Evolutionary conservation across 192 early-diverging fungal species (phyloP).

Genomic region (Hyaloraphidium curvatum): DNA sequence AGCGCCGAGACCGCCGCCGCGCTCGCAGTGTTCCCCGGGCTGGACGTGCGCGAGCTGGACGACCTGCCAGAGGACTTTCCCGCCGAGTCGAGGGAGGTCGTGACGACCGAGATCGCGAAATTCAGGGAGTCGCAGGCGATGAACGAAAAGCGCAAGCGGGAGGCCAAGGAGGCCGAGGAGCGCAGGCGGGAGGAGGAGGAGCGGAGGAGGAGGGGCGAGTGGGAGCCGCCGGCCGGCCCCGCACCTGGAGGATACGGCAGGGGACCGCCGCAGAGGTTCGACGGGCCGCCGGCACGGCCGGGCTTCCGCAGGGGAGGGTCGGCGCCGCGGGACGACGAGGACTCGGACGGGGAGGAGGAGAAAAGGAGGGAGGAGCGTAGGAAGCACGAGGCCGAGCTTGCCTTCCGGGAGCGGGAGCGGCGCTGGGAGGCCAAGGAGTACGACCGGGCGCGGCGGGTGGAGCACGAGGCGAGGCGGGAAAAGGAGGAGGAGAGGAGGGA

Average conservation of each 20-base stretch:
- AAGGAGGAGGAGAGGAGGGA: conserved; percentile 18
- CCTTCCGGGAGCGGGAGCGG: conserved; percentile 33
- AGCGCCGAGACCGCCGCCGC: background rate
- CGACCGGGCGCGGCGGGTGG: conserved; percentile 17
- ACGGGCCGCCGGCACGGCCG: conserved; percentile 10
- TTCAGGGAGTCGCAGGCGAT: conserved; percentile 39
- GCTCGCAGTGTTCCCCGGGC: conserved; percentile 1
- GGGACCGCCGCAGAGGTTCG: no score
- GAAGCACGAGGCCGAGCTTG: conserved; percentile 22
- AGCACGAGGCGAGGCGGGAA: conserved; percentile 25
- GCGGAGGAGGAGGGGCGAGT: conserved; percentile 15
- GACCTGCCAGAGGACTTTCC: conserved; percentile 26
- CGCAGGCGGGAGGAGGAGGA: conserved; percentile 11
- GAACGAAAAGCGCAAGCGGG: conserved; percentile 28
- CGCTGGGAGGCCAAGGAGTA: conserved; percentile 42
- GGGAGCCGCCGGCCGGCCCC: background rate
- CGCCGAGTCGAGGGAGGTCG: conserved; percentile 33
- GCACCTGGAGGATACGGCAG: conserved; percentile 5
- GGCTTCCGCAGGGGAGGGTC: conserved; percentile 18
- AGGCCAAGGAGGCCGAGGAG: conserved; percentile 23
- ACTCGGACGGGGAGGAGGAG: conserved; percentile 21
- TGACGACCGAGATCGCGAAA: conserved; percentile 33
- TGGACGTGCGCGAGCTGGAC: conserved; percentile 3
- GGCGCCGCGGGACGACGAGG: conserved; percentile 12
- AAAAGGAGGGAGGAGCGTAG: conserved; percentile 20